Evolutionary conservation across 148 eudicot species (phyloP).

Genomic region (Simmondsia chinensis): DNA sequence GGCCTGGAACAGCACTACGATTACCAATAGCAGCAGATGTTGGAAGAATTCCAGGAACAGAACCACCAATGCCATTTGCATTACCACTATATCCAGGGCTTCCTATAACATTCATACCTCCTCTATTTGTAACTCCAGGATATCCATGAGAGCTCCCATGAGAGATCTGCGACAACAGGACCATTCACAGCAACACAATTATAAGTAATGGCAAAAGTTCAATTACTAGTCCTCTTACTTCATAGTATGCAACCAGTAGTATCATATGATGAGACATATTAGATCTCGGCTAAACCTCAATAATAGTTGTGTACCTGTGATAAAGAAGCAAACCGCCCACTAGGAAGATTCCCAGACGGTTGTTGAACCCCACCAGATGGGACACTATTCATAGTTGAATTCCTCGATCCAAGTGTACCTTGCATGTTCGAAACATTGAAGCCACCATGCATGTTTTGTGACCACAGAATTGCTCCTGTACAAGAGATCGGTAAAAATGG

Average conservation of each 20-base stretch:
- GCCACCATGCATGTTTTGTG: conserved; percentile 73
- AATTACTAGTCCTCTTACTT: background rate
- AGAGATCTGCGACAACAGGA: conserved; percentile 46
- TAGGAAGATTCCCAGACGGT: conserved; percentile 59
- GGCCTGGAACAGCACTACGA: conserved; percentile 72
- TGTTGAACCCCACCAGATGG: conserved; percentile 89
- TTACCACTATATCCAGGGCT: conserved; percentile 73
- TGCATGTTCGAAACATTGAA: conserved; percentile 71
- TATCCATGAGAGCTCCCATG: conserved; percentile 87
- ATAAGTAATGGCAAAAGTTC: background rate
- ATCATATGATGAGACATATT: background rate
- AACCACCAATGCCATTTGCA: conserved; percentile 80
- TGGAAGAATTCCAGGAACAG: conserved; percentile 92
- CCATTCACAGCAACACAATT: background rate
- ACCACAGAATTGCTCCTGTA: conserved; percentile 56
- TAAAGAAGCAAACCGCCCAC: conserved; percentile 70
- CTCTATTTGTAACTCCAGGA: conserved; percentile 83
- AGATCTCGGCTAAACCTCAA: background rate
- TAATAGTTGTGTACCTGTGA: conserved; percentile 49
- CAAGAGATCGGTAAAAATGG: conserved; percentile 1
- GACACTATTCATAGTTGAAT: conserved; percentile 59
- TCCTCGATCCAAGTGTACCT: conserved; percentile 73
- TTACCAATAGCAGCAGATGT: conserved; percentile 87
- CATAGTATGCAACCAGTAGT: background rate
- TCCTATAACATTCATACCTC: conserved; percentile 90